Percentiles rank a stretch among this genome's conserved stretches.
Conservation (phyloP, 2,329 filamentous ascomycete species). For the Hypoxylon sp. region DNA sequence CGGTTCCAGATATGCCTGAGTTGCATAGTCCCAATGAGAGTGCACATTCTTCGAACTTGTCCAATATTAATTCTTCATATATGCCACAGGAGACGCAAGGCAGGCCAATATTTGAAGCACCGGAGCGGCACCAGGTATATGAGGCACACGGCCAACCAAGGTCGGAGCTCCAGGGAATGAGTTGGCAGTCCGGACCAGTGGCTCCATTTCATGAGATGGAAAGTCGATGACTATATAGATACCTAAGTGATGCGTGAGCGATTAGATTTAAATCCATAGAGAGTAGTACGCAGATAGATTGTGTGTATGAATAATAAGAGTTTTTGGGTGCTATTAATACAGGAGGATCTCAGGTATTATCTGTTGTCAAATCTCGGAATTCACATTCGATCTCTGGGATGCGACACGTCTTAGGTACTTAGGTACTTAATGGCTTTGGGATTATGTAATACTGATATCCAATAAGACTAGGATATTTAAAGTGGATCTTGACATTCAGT, state of each 20-base stretch:
- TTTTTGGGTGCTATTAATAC: too few species aligned
- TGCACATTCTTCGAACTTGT: slow-evolving; percentile 15
- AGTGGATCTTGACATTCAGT: neutral
- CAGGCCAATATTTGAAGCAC: slow-evolving; percentile 39
- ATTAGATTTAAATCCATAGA: too few species aligned
- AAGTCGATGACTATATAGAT: too few species aligned
- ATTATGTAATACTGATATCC: too few species aligned
- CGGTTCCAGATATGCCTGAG: slow-evolving; percentile 28
- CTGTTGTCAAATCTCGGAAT: too few species aligned
- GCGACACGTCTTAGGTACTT: too few species aligned
- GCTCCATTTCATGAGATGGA: slow-evolving; percentile 42
- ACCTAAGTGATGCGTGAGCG: too few species aligned
- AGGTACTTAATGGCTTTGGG: too few species aligned
- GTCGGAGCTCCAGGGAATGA: slow-evolving; percentile 36
- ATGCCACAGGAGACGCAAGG: slow-evolving; percentile 34
- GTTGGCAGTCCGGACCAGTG: slow-evolving; percentile 43
- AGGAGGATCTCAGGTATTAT: too few species aligned
- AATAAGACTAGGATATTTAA: too few species aligned
- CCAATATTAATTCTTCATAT: slow-evolving; percentile 1
- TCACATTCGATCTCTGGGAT: too few species aligned
- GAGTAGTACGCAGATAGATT: neutral
- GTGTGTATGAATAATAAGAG: too few species aligned
- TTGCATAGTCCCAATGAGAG: slow-evolving; percentile 36
- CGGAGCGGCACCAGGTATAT: slow-evolving; percentile 27
- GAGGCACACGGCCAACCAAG: slow-evolving; percentile 35